Conservation (phyloP, 2,329 filamentous ascomycete genomes). For the Pestalotiopsis sp. region DNA sequence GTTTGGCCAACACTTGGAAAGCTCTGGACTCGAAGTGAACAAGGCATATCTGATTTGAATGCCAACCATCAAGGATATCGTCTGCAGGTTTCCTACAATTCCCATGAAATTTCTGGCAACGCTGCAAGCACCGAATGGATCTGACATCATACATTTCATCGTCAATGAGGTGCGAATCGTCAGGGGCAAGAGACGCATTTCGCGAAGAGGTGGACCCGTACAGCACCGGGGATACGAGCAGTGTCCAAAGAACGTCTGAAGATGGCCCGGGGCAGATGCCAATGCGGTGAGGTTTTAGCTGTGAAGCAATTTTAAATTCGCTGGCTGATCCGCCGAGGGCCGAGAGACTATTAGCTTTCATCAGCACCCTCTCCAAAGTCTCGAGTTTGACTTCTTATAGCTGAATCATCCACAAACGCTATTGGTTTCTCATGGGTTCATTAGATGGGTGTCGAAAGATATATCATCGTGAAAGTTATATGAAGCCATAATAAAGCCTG, state of each 20-base stretch:
- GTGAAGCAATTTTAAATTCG: constrained; percentile 1
- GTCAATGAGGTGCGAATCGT: neutral
- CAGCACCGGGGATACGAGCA: neutral
- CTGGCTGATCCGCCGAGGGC: constrained; percentile 4
- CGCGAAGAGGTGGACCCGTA: neutral
- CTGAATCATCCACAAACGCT: neutral
- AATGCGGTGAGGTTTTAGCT: neutral
- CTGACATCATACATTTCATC: no score
- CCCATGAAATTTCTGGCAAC: no score
- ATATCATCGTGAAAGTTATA: neutral
- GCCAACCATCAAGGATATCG: no score
- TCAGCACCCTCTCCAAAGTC: neutral
- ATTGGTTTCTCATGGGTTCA: neutral
- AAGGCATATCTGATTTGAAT: no score
- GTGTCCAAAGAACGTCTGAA: neutral
- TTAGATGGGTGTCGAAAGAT: no score
- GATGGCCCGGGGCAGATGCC: neutral
- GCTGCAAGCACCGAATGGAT: no score
- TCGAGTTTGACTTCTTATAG: neutral
- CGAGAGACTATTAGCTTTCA: neutral
- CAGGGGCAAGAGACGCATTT: neutral
- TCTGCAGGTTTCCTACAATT: no score
- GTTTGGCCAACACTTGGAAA: no score
- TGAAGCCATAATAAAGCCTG: neutral
- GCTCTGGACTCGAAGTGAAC: no score